Percentiles rank a stretch among this genome's conserved stretches.
These are phyloP conservation scores for Panaeolus cyanescens DNA, from an alignment of 768 basidiomycete genomes.

Conservation along the genomic window DNA sequence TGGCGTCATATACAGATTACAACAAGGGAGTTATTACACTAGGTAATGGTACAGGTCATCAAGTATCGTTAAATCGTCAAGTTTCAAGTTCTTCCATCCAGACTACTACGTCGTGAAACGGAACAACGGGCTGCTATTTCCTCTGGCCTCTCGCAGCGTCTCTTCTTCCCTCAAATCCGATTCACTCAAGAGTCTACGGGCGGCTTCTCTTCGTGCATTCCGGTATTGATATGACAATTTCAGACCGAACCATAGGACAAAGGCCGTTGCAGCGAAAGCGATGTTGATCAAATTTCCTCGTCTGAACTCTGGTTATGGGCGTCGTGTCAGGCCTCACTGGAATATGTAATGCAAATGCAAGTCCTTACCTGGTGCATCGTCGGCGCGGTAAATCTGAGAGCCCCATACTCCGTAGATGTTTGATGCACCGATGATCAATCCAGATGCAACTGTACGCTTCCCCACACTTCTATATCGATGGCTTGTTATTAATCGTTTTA, in stretches of 20 bases:
- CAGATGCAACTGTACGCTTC: conserved; percentile 36
- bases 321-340: too few relatives aligned
- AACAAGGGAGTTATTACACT: not conserved
- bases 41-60: not conserved
- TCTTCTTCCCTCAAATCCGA: conserved; percentile 28
- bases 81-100: not conserved
- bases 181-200: conserved; percentile 16
- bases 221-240: conserved; percentile 29
- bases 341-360: not conserved
- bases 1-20: not conserved
- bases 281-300: conserved; percentile 38
- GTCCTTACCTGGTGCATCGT: conserved; percentile 34
- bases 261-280: conserved; percentile 30
- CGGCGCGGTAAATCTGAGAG: conserved; percentile 38
- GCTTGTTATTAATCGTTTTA: not conserved
- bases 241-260: conserved; percentile 34
- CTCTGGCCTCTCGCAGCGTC: conserved; percentile 24
- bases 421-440: conserved; percentile 34
- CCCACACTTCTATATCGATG: conserved; percentile 27
- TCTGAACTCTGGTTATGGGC: conserved; percentile 28
- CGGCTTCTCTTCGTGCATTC: conserved; percentile 25
- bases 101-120: conserved; percentile 26
- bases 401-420: conserved; percentile 34
- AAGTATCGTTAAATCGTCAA: conserved; percentile 9
- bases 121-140: conserved; percentile 35